Evolutionary conservation across 2,329 filamentous ascomycete genomes (phyloP).

Genomic region (Penicillium decumbens): DNA sequence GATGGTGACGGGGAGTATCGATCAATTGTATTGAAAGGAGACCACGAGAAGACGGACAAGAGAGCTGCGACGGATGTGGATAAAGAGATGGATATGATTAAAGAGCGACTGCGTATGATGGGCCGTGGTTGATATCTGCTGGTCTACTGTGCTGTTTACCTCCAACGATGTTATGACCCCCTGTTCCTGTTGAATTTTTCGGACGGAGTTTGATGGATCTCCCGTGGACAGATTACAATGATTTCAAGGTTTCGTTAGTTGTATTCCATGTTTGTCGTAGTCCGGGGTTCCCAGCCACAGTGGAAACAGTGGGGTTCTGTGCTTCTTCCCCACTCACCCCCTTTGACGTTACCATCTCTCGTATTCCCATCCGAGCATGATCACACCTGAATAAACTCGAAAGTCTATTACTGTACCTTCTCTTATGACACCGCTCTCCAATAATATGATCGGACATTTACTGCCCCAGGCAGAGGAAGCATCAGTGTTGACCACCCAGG

Average conservation of each 20-base stretch:
- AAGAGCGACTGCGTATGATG: constrained; percentile 28
- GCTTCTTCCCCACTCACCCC: neutral
- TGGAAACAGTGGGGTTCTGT: neutral
- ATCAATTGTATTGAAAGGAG: constrained; percentile 33
- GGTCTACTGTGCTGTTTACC: constrained; percentile 9
- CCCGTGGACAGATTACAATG: neutral
- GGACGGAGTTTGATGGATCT: neutral
- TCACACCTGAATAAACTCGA: neutral
- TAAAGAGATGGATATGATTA: constrained; percentile 28
- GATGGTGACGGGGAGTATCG: constrained; percentile 45
- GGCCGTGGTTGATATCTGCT: constrained; percentile 16
- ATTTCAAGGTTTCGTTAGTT: neutral
- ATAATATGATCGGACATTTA: neutral
- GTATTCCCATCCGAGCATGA: neutral
- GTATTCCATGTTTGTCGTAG: neutral
- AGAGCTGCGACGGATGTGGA: constrained; percentile 19
- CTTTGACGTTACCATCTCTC: neutral
- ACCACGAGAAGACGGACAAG: constrained; percentile 16
- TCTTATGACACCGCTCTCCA: neutral
- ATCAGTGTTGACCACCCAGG: neutral
- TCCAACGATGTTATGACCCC: constrained; percentile 27
- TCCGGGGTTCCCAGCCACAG: neutral
- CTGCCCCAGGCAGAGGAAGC: neutral
- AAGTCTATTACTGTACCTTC: neutral
- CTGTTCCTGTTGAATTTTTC: constrained; percentile 2